Evolutionary conservation across 441 rosid genomes (phyloP), one percentile per base, ranked within the genome.

Genomic region (Hura crepitans): DNA sequence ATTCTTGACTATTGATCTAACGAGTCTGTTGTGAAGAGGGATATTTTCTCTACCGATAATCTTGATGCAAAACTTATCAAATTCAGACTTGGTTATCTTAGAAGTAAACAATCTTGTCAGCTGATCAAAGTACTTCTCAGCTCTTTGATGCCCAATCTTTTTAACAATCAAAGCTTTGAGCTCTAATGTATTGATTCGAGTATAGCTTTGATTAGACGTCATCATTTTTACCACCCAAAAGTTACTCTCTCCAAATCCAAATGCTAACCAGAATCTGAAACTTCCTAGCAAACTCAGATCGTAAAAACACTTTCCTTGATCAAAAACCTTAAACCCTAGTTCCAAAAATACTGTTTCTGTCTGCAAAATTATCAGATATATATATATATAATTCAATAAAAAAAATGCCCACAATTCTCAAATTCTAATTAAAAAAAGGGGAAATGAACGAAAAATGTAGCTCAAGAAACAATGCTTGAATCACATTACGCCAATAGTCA

Each of bases 71-170:
- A 76, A 64, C 77, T 83, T 83, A 69, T 92, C 94, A 12, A 92
- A 89, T 35, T 90, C 93, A 0, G 69, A 73, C 77, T 92, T 94
- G 79, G 81, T 79, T 28, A 85, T 79, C 78, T 83, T 85, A 43
- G 77, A 78, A 81, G 79, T 68, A 71, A 92, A 87, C 78, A 89
- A 80, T 53, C 81, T 85, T 10, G 82, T 81, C 17, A 94, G 90
- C 70, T 81, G 92, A 72, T 85, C 81, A 61, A 94, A 94, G 84
- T 92, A 94, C 66, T 43, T 83, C 39, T 83, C 81, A 0, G 94
- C 91, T 82, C 92, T 86, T 23, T 76, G 85, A 66, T 79, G 87
- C 58, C 99, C 97, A 27, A 94, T 79, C 78, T 80, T 89, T 62
- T 78, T 79, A 47, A 77, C 62, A 23, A 92, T 80, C 49, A 79